Evolutionary conservation across 2,329 filamentous ascomycete genomes (phyloP), one percentile per base, ranked within the genome.

Genomic region (Sporothrix luriei): DNA sequence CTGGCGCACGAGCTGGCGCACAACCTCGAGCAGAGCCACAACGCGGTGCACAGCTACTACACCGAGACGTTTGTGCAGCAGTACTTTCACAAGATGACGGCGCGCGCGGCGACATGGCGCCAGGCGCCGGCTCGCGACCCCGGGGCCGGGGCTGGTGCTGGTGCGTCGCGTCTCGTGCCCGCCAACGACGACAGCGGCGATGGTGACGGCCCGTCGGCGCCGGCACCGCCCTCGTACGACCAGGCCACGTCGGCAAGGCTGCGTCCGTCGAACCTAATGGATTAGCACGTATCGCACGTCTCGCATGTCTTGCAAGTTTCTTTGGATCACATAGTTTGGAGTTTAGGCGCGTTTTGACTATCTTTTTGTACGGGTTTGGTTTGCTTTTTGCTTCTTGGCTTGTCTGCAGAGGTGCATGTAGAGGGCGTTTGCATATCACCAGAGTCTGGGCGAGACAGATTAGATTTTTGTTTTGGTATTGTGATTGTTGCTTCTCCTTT

Each of bases 1-100:
- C 79, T 97, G 72, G 96, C 93, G 72, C 95, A 99, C 78, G 96
- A 99, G 81, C 81, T 99, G 78, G 94, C 95, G 70, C 95, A 99
- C 80, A 99, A 99, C 78, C 81, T 99, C 68, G 92, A 97, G 10
- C 80, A 82, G 49, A 85, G 88, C 72, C 94, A 98, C 78, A 90
- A 90, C 76, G 84, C 91, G 19, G 86, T 91, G 68, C 93, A 97
- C 79, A 91, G 89, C 75, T 97, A 90, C 77, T 97, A 95, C 77
- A 94, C 90, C 81, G 91, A 94, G 80, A 90, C 89, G 19, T 91
- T 94, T 75, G 88, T 93, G 68, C 87, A 91, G 71, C 86, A 91
- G 75, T 94, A 93, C 79, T 93, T 94, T 77, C 80, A 84, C 24
- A 88, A 87, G 76, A 89, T 94, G 83, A 84, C 91, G 75, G 76